These are phyloP conservation scores for Cercospora beticola DNA, from an alignment of 2,329 filamentous ascomycete species.

Conservation along the genomic window DNA sequence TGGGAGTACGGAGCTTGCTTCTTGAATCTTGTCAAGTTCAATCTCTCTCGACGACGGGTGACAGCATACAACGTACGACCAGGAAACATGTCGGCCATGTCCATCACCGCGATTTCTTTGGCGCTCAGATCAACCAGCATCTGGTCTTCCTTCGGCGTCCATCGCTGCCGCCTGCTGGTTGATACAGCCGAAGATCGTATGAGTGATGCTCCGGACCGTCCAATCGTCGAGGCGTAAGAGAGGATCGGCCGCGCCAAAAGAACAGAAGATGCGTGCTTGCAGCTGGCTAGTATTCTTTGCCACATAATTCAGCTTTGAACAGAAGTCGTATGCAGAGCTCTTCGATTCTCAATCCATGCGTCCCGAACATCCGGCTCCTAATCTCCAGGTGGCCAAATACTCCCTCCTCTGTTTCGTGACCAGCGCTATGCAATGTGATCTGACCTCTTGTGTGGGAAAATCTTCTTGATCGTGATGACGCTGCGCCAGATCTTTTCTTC, in stretches of 20 bases:
- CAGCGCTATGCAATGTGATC: background rate
- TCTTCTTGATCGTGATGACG: background rate
- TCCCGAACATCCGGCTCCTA: too few relatives aligned
- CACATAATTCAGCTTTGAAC: background rate
- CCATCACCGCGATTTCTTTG: background rate
- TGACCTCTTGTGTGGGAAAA: background rate
- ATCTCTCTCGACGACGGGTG: background rate
- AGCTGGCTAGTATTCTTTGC: background rate
- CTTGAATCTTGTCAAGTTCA: background rate
- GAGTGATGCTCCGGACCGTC: background rate
- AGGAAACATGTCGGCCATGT: background rate
- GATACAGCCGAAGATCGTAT: background rate
- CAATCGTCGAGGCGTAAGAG: background rate
- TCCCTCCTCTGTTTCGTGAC: background rate
- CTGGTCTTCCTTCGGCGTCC: background rate
- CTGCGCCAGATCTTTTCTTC: background rate
- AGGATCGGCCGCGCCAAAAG: background rate
- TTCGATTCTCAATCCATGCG: too few relatives aligned
- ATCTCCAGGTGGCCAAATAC: background rate
- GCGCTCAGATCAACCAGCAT: background rate
- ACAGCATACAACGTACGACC: background rate
- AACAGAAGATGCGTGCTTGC: background rate
- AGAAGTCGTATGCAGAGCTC: too few relatives aligned
- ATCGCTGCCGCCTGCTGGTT: background rate
- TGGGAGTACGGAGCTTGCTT: background rate